Conservation (phyloP, 2,329 filamentous ascomycete genomes). For the Penicillium glabrum region DNA sequence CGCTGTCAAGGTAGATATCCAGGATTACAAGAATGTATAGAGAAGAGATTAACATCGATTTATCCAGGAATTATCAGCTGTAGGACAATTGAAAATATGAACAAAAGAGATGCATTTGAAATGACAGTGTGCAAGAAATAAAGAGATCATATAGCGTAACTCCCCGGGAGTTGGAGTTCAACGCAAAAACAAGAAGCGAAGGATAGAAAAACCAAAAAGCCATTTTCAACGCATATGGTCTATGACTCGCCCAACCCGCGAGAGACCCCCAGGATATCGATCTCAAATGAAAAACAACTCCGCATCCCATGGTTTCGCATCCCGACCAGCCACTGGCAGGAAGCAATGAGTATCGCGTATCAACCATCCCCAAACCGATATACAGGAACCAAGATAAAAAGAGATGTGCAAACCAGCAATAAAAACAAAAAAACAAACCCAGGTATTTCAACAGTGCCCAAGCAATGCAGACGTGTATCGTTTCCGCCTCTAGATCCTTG, state of each 20-base stretch:
- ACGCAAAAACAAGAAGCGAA: conserved; percentile 14
- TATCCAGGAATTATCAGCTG: conserved; percentile 6
- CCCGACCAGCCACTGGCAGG: conserved; percentile 30
- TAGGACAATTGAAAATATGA: conserved; percentile 10
- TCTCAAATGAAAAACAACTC: conserved; percentile 34
- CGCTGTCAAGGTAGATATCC: neutral
- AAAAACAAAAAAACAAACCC: conserved; percentile 29
- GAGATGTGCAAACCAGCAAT: conserved; percentile 21
- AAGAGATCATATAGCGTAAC: conserved; percentile 16
- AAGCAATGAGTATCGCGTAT: conserved; percentile 33
- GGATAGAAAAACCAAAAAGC: conserved; percentile 12
- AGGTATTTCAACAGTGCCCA: conserved; percentile 38
- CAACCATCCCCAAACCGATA: conserved; percentile 34
- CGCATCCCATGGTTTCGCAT: conserved; percentile 40
- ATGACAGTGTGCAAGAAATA: conserved; percentile 14
- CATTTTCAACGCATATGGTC: conserved; percentile 33
- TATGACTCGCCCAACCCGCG: conserved; percentile 28
- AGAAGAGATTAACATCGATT: conserved; percentile 8
- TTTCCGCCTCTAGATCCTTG: conserved; percentile 45
- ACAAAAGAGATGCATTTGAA: conserved; percentile 14
- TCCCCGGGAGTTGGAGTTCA: conserved; percentile 19
- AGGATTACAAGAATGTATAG: neutral
- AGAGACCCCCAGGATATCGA: conserved; percentile 33
- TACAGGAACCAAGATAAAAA: conserved; percentile 30
- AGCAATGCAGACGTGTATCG: conserved; percentile 47